Conservation (phyloP, 805 yeast genomes). For the Lachancea cidri region DNA sequence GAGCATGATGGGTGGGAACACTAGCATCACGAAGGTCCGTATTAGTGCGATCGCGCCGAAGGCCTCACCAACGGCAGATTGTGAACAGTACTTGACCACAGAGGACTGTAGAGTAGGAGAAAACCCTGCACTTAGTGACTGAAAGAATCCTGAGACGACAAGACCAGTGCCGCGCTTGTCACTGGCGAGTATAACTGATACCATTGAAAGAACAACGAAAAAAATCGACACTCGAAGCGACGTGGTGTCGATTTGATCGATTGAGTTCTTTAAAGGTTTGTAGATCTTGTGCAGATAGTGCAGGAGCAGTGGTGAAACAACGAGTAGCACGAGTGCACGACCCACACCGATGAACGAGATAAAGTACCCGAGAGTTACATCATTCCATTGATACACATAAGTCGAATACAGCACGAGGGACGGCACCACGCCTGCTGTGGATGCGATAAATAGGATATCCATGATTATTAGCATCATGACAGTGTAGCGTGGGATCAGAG, state of each 20-base stretch:
- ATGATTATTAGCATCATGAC: conserved; percentile 45
- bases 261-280: conserved; percentile 34
- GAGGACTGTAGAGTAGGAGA: conserved; percentile 58
- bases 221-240: conserved; percentile 31
- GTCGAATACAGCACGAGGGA: conserved; percentile 49
- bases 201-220: conserved; percentile 37
- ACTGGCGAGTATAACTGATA: conserved; percentile 30
- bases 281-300: conserved; percentile 35
- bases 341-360: conserved; percentile 48
- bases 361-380: conserved; percentile 50
- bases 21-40: conserved; percentile 44
- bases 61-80: conserved; percentile 59
- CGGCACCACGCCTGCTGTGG: conserved; percentile 39
- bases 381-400: conserved; percentile 47
- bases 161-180: conserved; percentile 16
- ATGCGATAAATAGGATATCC: conserved; percentile 40
- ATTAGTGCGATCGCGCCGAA: conserved; percentile 66
- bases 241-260: conserved; percentile 49
- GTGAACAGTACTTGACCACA: conserved; percentile 56
- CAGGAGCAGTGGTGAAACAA: conserved; percentile 47
- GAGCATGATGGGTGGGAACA: conserved; percentile 46
- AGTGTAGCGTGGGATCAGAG: conserved; percentile 37
- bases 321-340: conserved; percentile 44
- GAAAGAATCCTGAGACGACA: conserved; percentile 33
- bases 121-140: conserved; percentile 45